Evolutionary conservation across 2,329 filamentous ascomycete genomes (phyloP), one percentile per base, ranked within the genome.

Genomic region (Zymoseptoria ardabiliae): DNA sequence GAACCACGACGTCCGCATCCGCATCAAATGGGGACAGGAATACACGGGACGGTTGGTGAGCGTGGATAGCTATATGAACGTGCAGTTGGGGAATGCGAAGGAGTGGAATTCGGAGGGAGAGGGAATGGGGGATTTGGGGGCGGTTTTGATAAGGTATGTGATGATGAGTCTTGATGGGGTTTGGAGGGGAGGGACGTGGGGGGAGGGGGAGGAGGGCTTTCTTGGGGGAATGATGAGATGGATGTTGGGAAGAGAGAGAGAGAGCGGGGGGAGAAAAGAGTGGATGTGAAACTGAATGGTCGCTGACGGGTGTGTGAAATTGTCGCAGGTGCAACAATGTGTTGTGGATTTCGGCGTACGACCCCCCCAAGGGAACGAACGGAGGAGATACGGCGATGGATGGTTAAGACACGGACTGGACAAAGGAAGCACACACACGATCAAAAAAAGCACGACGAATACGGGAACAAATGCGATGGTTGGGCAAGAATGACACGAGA

Each of bases 21-120:
- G 92, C 70, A 84, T 99, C 65, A 99, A 99, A 83, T 99, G 94
- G 94, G 91, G 91, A 69, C 88, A 97, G 77, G 94, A 99, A 76
- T 99, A 99, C 84, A 95, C 93, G 76, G 94, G 94, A 74, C 85
- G 85, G 66, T 85, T 99, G 63, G 89, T 96, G 72, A 93, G 89
- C 70, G 90, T 96, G 72, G 94, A 99, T 79, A 91, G 89, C 73
- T 99, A 99, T 81, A 97, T 99, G 93, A 99, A 99, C 80, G 86
- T 99, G 65, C 91, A 97, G 78, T 84, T 99, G 64, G 86, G 87
- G 66, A 87, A 88, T 70, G 92, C 93, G 55, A 90, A 96, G 77
- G 94, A 99, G 77, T 97, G 88, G 77, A 89, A 96, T n/a, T n/a
- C n/a, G 71, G 86, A 91, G 73, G 88, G 90, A 68, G 89, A 95